Conservation (phyloP, 768 basidiomycete species). For the Amyloporia xantha region DNA sequence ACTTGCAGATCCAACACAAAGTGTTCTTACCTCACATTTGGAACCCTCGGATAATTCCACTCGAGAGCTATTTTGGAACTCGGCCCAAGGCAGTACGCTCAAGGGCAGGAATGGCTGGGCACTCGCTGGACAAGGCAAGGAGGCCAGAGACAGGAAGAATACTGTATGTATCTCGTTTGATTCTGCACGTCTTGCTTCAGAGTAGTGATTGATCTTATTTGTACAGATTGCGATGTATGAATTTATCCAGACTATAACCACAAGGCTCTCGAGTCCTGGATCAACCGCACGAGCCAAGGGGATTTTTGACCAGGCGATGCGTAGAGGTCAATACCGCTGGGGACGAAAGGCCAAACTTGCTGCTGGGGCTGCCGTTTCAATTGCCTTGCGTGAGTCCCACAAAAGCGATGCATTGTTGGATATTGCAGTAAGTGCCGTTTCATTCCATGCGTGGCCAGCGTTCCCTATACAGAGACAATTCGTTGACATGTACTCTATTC, state of each 20-base stretch:
- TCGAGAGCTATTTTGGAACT: constrained; percentile 26
- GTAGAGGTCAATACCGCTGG: constrained; percentile 56
- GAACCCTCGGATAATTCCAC: constrained; percentile 30
- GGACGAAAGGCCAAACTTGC: constrained; percentile 64
- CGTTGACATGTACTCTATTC: constrained; percentile 16
- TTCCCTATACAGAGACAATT: no score
- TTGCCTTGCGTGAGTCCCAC: constrained; percentile 66
- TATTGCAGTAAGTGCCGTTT: constrained; percentile 43
- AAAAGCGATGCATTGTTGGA: constrained; percentile 62
- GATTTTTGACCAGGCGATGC: constrained; percentile 66
- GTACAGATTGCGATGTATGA: constrained; percentile 54
- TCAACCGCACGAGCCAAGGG: constrained; percentile 58
- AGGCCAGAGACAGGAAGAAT: constrained; percentile 59
- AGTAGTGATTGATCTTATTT: not conserved
- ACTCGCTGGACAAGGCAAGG: constrained; percentile 59
- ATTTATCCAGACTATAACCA: constrained; percentile 55
- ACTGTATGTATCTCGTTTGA: constrained; percentile 31
- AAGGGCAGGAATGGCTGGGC: constrained; percentile 50
- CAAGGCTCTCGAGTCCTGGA: constrained; percentile 52
- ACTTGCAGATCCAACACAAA: constrained; percentile 57
- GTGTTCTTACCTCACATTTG: constrained; percentile 45
- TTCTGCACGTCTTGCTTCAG: not conserved
- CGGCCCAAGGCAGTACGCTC: constrained; percentile 27
- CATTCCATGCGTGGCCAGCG: constrained; percentile 1
- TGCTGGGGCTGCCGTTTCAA: constrained; percentile 61